Conservation (phyloP, 495 filamentous ascomycete genomes). For the Beverwykella pulmonaria region DNA sequence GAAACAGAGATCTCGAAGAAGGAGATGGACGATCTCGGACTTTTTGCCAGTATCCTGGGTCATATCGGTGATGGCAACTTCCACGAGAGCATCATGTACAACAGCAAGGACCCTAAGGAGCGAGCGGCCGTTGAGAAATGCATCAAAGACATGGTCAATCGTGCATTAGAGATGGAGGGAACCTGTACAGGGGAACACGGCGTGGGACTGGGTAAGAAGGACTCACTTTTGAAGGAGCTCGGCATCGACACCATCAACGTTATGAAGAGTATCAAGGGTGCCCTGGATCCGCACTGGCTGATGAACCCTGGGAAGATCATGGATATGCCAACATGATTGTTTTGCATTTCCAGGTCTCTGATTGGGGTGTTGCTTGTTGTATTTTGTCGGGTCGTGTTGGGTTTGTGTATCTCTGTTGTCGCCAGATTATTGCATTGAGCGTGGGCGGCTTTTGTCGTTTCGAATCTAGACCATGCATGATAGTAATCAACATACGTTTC, state of each 20-base stretch:
- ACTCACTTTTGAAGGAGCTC: conserved; percentile 76
- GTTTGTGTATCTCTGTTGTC: conserved; percentile 1
- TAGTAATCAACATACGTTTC: not conserved
- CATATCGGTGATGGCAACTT: conserved; percentile 93
- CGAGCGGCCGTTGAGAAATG: conserved; percentile 72
- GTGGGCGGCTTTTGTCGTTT: conserved; percentile 30
- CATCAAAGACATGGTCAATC: conserved; percentile 84
- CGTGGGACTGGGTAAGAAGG: conserved; percentile 86
- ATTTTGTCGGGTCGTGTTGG: not conserved
- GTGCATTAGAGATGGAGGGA: conserved; percentile 89
- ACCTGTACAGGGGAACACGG: conserved; percentile 93
- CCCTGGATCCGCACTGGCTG: conserved; percentile 87
- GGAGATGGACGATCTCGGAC: conserved; percentile 78
- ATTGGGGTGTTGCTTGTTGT: not conserved
- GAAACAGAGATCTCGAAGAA: conserved; percentile 76
- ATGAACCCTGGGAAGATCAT: conserved; percentile 94
- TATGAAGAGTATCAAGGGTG: conserved; percentile 81
- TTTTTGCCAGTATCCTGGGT: conserved; percentile 84
- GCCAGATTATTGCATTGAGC: conserved; percentile 26
- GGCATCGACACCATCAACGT: conserved; percentile 76
- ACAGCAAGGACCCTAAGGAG: conserved; percentile 66
- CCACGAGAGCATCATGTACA: conserved; percentile 86
- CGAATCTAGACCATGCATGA: conserved; percentile 3
- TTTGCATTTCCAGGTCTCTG: not conserved
- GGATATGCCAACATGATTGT: conserved; percentile 50